Base-by-base conservation (phyloP, 345 rosid species). In the Moringa oleifera region DNA sequence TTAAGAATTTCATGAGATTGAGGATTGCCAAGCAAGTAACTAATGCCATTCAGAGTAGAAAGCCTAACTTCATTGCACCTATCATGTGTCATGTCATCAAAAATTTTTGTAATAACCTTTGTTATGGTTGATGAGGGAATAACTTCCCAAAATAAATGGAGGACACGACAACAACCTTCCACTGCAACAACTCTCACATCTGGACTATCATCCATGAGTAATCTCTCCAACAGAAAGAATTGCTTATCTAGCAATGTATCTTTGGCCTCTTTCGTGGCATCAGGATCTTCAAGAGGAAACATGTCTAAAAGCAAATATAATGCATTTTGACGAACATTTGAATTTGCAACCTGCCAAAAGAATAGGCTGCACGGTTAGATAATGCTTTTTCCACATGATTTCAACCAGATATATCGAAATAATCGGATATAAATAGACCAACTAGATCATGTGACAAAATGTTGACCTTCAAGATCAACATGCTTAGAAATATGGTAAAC, bases 221-320 rank as follows among this genome's bases (percentile, higher is more conserved):
- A 62, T 65, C 70, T 86, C 74, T 94, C 99, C 76, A 88, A 47
- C 73, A 94, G 75, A 70, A 81, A 90, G 82, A 88, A 90, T 79
- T 94, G 96, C 62, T 78, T 94, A 57, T 86, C 92, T 52, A 86
- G 87, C 60, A 90, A 66, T 5, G 81, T 70, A 78, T 93, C 97
- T 71, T 93, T 90, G 24, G 63, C 90, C 77, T 90, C 99, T 73
- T 90, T 93, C 21, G 87, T 86, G 62, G 90, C 73, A 71, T 86
- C 94, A 22, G 99, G 99, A 79, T 93, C 90, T 75, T 93, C 97
- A 69, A 93, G 79, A 16, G 98, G 99, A 64, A 90, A 90, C 62
- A 93, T 62, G 55, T 93, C 97, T 69, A 93, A 68, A 73, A 93
- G 89, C 62, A 93, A 77, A 84, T 88, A 88, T 77, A 93, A 68